Base-by-base conservation (phyloP, 2,329 filamentous ascomycete genomes). In the Arachnopeziza araneosa region DNA sequence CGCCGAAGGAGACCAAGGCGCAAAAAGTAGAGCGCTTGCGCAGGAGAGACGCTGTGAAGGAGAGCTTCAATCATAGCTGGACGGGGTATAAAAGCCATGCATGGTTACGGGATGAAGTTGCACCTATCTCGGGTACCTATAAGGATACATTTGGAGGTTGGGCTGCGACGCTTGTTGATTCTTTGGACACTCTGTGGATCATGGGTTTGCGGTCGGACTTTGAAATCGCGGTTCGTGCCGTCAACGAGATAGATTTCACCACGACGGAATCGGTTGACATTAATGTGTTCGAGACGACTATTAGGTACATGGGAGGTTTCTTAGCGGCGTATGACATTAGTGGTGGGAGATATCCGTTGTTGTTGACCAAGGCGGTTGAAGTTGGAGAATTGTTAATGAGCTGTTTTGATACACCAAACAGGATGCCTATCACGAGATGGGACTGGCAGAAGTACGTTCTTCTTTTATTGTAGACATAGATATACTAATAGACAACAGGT, bases 61-160 rank as follows among this genome's bases (percentile, higher is more conserved):
- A 69, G 59, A 71, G 66, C 52, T 73, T 73, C 53, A 26, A 49
- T 30, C 71, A 72, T 54, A 69, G 91, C 1, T 98, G 95, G 95
- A 76, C 79, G 1, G 91, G 90, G 17, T 99, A 98, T 76, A 89
- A 84, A 69, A 79, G 85, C 61, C 80, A 87, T 68, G 93, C 92
- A 2, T 95, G 90, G 85, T 83, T 87, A 64, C 89, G 93, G 65
- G 95, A 99, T 71, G 95, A 98, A 75, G 77, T 98, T 17, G 80
- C 77, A 44, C 95, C 95, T 1, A 77, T 93, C 19, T 83, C 83
- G 32, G 87, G 86, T 58, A 76, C 75, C 6, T 84, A 78, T 64
- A 84, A 84, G 36, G 89, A 97, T 71, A 90, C 91, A 0, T 98
- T 98, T 75, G 93, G 91, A 69, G 91, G 89, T 50, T 96, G 92